phyloP scores from a whole-genome alignment of 2,329 filamentous ascomycete genomes.

The Colletotrichum viniferum region DNA sequence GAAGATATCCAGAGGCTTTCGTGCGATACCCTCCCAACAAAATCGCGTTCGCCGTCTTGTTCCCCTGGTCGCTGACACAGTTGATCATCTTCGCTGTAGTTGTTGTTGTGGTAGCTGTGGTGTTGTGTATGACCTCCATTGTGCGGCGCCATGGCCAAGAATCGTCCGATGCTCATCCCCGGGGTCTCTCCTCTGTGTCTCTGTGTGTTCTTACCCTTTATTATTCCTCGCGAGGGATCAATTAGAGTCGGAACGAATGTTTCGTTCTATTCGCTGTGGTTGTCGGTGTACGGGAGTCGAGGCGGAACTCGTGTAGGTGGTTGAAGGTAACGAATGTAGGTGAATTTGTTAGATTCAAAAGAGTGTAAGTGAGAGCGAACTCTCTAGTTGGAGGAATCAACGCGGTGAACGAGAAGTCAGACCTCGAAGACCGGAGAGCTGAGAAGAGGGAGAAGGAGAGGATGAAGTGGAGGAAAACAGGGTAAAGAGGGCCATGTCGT shows the following conservation, averaged over 20 bases:
- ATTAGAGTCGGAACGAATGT: not conserved
- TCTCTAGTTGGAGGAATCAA: slow-evolving; percentile 23
- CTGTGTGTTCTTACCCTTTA: not conserved
- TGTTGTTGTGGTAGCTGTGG: not conserved
- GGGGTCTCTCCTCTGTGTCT: not conserved
- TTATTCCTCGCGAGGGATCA: slow-evolving; percentile 1
- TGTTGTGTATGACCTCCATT: not conserved
- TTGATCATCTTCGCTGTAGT: not conserved
- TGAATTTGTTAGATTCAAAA: slow-evolving; percentile 17
- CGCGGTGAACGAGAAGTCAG: slow-evolving; percentile 16
- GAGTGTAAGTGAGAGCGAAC: slow-evolving; percentile 23
- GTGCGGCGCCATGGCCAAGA: not conserved
- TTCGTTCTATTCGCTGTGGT: not conserved
- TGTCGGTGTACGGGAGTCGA: slow-evolving; percentile 7
- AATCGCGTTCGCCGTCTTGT: not conserved
- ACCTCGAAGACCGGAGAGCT: slow-evolving; percentile 11
- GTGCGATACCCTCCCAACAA: not conserved
- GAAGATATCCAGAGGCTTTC: not conserved
- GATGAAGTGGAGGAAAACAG: slow-evolving; percentile 19
- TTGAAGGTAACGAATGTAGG: slow-evolving; percentile 17
- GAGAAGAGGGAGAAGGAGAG: slow-evolving; percentile 20
- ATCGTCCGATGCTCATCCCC: not conserved
- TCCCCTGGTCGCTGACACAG: not conserved
- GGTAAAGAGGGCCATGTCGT: slow-evolving; percentile 20
- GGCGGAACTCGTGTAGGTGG: not conserved